phyloP scores from a whole-genome alignment of 1,284 basidiomycete genomes.

The Gymnopus androsaceus region DNA sequence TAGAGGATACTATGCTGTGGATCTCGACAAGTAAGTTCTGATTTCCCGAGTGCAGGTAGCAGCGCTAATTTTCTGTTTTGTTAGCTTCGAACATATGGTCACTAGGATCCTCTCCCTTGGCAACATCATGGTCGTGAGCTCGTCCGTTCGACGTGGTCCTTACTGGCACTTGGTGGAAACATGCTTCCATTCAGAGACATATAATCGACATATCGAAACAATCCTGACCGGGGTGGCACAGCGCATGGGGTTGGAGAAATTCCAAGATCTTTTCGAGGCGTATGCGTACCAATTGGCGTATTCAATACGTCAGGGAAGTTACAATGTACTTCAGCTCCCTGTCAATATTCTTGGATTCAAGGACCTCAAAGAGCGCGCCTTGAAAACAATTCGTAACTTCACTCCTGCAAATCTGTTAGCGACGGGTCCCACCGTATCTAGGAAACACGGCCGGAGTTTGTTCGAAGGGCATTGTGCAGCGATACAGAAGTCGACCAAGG shows the following conservation, averaged over 20 bases:
- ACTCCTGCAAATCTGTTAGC: slow-evolving; percentile 61
- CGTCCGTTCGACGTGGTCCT: slow-evolving; percentile 79
- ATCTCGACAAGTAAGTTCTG: slow-evolving; percentile 49
- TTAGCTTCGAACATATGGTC: slow-evolving; percentile 76
- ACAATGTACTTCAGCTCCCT: slow-evolving; percentile 68
- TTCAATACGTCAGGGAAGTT: slow-evolving; percentile 52
- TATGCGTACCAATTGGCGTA: slow-evolving; percentile 80
- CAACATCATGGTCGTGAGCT: slow-evolving; percentile 84
- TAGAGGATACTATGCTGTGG: slow-evolving; percentile 41
- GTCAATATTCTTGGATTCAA: slow-evolving; percentile 72
- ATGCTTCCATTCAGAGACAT: slow-evolving; percentile 47
- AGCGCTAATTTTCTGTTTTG: slow-evolving; percentile 14
- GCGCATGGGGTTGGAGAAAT: slow-evolving; percentile 67
- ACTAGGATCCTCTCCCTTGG: slow-evolving; percentile 79
- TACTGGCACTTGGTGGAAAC: slow-evolving; percentile 88
- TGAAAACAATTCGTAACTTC: slow-evolving; percentile 62
- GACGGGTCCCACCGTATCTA: slow-evolving; percentile 24
- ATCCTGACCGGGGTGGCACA: slow-evolving; percentile 65
- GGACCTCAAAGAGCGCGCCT: slow-evolving; percentile 60
- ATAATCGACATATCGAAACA: slow-evolving; percentile 63
- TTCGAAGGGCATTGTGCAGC: slow-evolving; percentile 69
- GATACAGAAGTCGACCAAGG: slow-evolving; percentile 48
- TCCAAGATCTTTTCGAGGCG: slow-evolving; percentile 73
- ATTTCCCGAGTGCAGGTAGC: slow-evolving; percentile 5
- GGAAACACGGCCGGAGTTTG: slow-evolving; percentile 43